A percentile compares a stretch with the other conserved stretches of the same genome.
Conservation (phyloP, 805 yeast species). For the Torulaspora indica region DNA sequence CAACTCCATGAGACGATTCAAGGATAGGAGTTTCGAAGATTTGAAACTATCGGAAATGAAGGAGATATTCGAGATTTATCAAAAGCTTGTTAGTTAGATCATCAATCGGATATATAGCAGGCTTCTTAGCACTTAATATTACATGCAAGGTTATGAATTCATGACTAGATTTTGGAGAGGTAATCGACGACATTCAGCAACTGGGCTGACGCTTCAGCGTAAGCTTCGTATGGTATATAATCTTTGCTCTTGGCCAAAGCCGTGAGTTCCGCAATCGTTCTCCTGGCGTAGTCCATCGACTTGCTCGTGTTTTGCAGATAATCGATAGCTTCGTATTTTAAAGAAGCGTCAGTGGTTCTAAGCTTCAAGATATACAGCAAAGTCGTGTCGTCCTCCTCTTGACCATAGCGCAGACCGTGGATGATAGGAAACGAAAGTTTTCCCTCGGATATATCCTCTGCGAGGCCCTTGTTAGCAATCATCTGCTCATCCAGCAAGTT, state of each 20-base stretch:
- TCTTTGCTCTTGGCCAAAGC: constrained; percentile 18
- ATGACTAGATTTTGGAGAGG: constrained; percentile 12
- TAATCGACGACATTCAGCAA: constrained; percentile 13
- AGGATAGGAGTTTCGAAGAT: constrained; percentile 30
- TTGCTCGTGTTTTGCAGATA: constrained; percentile 39
- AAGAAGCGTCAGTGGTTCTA: constrained; percentile 46
- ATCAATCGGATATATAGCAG: constrained; percentile 3
- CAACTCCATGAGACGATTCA: constrained; percentile 23
- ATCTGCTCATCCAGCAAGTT: constrained; percentile 49
- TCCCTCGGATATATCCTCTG: constrained; percentile 87
- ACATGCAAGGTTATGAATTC: constrained; percentile 2
- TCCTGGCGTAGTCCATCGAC: constrained; percentile 28
- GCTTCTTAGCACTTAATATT: constrained; percentile 1
- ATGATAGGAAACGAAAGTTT: constrained; percentile 83
- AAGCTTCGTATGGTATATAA: constrained; percentile 21
- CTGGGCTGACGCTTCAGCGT: constrained; percentile 14
- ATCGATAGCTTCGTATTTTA: constrained; percentile 49
- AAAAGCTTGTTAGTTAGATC: constrained; percentile 16
- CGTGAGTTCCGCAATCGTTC: constrained; percentile 20
- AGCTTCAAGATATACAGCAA: constrained; percentile 48
- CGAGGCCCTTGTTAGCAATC: constrained; percentile 65
- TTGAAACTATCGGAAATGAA: constrained; percentile 27
- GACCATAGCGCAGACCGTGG: constrained; percentile 48
- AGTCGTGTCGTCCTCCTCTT: constrained; percentile 36
- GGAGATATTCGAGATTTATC: constrained; percentile 32